Evolutionary conservation across 2,329 filamentous ascomycete genomes (phyloP).

Genomic region (Pseudogymnoascus sp.): DNA sequence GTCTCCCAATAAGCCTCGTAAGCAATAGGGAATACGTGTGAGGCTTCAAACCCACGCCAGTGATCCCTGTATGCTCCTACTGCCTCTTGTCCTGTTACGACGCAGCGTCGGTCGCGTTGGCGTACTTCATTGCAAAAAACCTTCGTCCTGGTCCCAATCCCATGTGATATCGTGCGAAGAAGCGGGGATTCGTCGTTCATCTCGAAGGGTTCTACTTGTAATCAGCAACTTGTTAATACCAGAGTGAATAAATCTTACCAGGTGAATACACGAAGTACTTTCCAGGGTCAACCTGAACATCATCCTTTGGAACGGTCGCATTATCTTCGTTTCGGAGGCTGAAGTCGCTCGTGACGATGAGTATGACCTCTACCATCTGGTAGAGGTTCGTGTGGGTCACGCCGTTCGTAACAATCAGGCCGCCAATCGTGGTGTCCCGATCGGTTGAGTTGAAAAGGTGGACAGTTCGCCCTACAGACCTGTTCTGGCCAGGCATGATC

Average conservation of each 20-base stretch:
- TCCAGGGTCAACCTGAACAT: not conserved
- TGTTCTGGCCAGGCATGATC: not conserved
- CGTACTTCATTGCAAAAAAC: conserved; percentile 18
- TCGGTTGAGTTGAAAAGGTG: not conserved
- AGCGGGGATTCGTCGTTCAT: not conserved
- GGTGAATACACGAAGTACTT: not conserved
- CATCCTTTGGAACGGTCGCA: not conserved
- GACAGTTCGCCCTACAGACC: not conserved
- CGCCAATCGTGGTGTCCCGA: not conserved
- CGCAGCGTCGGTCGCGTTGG: conserved; percentile 17
- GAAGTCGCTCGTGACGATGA: not conserved
- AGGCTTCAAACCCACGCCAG: conserved; percentile 21
- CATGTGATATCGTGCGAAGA: not conserved
- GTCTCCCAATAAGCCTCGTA: conserved; percentile 19
- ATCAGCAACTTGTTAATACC: not conserved
- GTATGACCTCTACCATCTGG: conserved; percentile 22
- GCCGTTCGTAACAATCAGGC: conserved; percentile 17
- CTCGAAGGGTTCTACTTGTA: not conserved
- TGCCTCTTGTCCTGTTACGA: conserved; percentile 13
- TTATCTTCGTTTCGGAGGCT: not conserved
- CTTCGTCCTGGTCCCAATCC: not conserved
- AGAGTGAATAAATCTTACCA: not conserved
- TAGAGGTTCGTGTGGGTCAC: conserved; percentile 22
- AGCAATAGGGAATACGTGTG: conserved; percentile 23
- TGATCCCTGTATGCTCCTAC: conserved; percentile 12